Percentiles rank a stretch among this genome's conserved stretches.
Conservation (phyloP, 2,329 filamentous ascomycete species). For the Curvularia sp. region DNA sequence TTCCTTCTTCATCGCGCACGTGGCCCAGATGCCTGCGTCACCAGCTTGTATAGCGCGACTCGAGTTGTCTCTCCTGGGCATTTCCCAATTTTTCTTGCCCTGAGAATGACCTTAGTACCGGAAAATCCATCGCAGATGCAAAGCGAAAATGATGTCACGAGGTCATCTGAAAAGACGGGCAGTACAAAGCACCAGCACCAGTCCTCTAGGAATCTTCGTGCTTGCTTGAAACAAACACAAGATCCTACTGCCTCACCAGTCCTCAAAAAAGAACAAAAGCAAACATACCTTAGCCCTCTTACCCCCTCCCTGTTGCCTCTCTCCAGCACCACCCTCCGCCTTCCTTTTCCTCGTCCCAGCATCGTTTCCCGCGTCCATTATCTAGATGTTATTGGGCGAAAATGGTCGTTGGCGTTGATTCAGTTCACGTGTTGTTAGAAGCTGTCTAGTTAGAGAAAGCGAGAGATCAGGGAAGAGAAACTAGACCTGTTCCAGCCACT, state of each 20-base stretch:
- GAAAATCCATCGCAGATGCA: conserved; percentile 23
- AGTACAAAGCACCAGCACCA: background rate
- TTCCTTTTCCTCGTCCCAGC: conserved; percentile 47
- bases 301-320: conserved; percentile 32
- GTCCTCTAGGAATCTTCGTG: no score
- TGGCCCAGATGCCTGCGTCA: conserved; percentile 78
- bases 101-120: conserved; percentile 32
- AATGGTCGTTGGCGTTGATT: conserved; percentile 6
- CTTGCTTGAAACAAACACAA: background rate
- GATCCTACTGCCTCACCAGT: conserved; percentile 17
- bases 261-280: conserved; percentile 16
- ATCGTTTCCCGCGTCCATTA: conserved; percentile 26
- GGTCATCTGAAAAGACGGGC: conserved; percentile 19
- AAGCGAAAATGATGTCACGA: conserved; percentile 21
- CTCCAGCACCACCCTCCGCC: conserved; percentile 33
- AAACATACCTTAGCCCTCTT: conserved; percentile 51
- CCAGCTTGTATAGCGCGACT: conserved; percentile 65
- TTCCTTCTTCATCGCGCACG: conserved; percentile 75
- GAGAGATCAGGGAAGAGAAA: conserved; percentile 8
- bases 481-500: conserved; percentile 17
- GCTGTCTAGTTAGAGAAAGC: conserved; percentile 3
- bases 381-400: background rate
- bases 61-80: conserved; percentile 45
- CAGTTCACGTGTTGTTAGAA: conserved; percentile 6
- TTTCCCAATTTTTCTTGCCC: conserved; percentile 56